A percentile compares a stretch with the other conserved stretches of the same genome.
Conservation (phyloP, 2,329 filamentous ascomycete genomes). For the Cladosporium sp. region DNA sequence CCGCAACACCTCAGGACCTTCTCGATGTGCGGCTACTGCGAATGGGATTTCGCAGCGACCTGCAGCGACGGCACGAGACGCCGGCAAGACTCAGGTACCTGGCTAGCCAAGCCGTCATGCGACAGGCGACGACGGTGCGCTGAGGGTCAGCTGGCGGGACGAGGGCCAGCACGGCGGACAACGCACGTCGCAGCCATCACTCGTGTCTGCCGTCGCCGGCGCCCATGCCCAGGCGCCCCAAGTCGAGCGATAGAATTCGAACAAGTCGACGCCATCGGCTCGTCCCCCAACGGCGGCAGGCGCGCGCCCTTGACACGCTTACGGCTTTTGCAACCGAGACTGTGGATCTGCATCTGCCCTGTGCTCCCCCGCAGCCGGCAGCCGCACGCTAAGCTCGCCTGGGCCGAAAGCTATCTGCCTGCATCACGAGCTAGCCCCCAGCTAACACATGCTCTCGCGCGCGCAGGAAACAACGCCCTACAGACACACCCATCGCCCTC, state of each 20-base stretch:
- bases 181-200: background rate
- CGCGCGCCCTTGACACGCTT: conserved; percentile 5
- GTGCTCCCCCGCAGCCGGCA: conserved; percentile 1
- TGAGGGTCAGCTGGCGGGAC: background rate
- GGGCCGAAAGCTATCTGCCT: background rate
- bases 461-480: conserved; percentile 9
- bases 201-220: background rate
- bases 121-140: background rate
- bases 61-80: conserved; percentile 12
- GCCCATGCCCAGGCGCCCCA: background rate
- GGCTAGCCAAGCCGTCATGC: conserved; percentile 8
- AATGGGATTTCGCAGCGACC: conserved; percentile 8
- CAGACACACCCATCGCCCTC: conserved; percentile 16
- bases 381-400: conserved; percentile 10
- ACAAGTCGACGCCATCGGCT: conserved; percentile 1
- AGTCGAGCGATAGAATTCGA: conserved; percentile 6
- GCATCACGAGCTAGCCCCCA: background rate
- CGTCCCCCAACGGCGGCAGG: conserved; percentile 12
- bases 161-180: background rate
- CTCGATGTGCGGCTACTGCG: conserved; percentile 5
- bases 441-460: conserved; percentile 11
- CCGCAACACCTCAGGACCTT: background rate
- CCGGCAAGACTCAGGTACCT: conserved; percentile 13
- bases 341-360: conserved; percentile 8
- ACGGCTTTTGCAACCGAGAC: conserved; percentile 7